Conservation (phyloP, 805 yeast species). For the Saccharomycopsis sp. region DNA sequence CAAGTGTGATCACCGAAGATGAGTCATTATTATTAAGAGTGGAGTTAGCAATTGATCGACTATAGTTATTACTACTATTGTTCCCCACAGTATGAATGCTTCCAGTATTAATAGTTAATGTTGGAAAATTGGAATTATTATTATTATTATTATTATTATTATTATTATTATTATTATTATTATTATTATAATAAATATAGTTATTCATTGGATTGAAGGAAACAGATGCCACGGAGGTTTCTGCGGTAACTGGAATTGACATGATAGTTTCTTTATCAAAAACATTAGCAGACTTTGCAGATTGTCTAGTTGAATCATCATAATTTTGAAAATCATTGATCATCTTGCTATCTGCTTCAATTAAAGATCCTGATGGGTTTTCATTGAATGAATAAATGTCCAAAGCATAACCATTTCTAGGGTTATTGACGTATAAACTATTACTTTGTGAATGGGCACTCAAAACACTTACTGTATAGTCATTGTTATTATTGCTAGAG, state of each 20-base stretch:
- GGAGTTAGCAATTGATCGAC: too few relatives aligned
- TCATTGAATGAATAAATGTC: slow-evolving; percentile 10
- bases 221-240: background rate
- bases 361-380: slow-evolving; percentile 1
- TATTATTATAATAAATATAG: background rate
- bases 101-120: too few relatives aligned
- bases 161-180: too few relatives aligned
- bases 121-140: too few relatives aligned
- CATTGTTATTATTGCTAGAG: background rate
- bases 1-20: slow-evolving; percentile 16
- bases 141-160: too few relatives aligned
- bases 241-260: background rate
- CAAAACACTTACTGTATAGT: background rate
- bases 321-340: background rate
- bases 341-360: background rate
- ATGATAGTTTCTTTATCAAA: background rate
- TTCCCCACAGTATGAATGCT: too few relatives aligned
- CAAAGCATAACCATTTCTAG: slow-evolving; percentile 9
- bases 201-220: background rate
- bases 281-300: slow-evolving; percentile 2
- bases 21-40: too few relatives aligned
- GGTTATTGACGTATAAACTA: slow-evolving; percentile 11
- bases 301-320: slow-evolving; percentile 4
- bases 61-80: too few relatives aligned
- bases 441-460: background rate